A percentile compares a stretch with the other conserved stretches of the same genome.
phyloP scores from a whole-genome alignment of 1,139 yeast genomes.

The Diutina pseudorugosa region DNA sequence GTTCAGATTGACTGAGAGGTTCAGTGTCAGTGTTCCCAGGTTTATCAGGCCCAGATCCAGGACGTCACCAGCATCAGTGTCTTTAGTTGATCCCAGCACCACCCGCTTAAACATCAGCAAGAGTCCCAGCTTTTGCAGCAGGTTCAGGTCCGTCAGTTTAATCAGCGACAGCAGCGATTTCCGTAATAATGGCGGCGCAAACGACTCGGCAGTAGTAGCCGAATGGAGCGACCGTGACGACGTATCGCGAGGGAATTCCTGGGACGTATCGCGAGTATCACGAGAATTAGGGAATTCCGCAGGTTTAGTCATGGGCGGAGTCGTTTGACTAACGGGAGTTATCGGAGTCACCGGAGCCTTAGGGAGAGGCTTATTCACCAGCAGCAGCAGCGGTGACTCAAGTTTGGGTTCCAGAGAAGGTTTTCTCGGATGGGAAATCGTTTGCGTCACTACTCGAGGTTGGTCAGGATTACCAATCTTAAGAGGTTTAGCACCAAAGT shows the following conservation, averaged over 20 bases:
- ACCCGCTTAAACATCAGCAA: conserved; percentile 2
- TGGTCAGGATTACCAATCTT: background rate
- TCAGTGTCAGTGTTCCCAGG: background rate
- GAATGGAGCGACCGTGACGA: background rate
- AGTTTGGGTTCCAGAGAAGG: background rate
- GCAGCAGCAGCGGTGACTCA: background rate
- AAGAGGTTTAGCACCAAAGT: background rate
- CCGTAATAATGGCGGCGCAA: background rate
- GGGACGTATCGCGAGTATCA: background rate
- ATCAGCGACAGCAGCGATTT: background rate
- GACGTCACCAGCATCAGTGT: background rate
- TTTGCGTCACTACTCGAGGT: background rate
- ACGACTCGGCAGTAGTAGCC: background rate
- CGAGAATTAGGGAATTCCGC: too few species aligned
- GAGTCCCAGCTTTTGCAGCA: background rate
- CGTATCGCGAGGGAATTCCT: background rate
- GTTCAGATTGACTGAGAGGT: background rate
- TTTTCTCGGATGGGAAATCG: background rate
- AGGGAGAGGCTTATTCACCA: conserved; percentile 1
- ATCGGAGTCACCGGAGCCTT: background rate
- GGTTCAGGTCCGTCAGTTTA: background rate
- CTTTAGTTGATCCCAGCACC: background rate
- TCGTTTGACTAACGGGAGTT: background rate
- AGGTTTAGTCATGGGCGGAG: background rate
- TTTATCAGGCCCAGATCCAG: background rate